These are phyloP conservation scores for Boletus reticuloceps DNA, from an alignment of 768 basidiomycete genomes.

Conservation along the genomic window DNA sequence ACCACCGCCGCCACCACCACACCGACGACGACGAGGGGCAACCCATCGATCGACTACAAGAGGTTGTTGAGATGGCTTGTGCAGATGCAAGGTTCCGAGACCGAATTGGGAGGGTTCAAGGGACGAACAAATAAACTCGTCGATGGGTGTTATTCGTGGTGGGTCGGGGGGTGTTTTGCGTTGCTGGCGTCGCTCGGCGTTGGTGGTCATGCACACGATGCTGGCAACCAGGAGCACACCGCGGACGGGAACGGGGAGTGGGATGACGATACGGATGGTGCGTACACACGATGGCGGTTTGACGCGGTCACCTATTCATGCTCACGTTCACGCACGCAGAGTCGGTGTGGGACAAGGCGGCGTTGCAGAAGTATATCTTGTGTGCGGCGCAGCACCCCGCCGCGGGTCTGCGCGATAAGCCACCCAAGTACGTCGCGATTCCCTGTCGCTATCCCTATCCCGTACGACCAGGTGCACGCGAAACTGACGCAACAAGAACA, in stretches of 20 bases:
- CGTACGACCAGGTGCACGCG: too few relatives aligned
- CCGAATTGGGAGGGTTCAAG: constrained; percentile 88
- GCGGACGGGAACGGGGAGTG: constrained; percentile 49
- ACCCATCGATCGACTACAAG: constrained; percentile 52
- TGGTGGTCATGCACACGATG: constrained; percentile 2
- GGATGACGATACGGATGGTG: constrained; percentile 71
- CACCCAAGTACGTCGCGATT: constrained; percentile 67
- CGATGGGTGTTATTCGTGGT: constrained; percentile 99
- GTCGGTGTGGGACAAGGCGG: constrained; percentile 55
- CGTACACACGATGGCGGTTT: constrained; percentile 3
- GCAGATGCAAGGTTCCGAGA: constrained; percentile 78
- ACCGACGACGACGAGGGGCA: background rate
- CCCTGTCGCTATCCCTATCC: too few relatives aligned
- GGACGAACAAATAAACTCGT: constrained; percentile 98
- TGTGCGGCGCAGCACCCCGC: constrained; percentile 81
- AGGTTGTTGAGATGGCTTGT: constrained; percentile 77
- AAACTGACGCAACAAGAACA: constrained; percentile 28
- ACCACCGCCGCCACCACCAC: background rate
- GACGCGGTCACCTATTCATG: too few relatives aligned
- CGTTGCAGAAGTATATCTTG: constrained; percentile 85
- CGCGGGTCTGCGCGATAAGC: constrained; percentile 92
- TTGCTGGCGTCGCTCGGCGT: constrained; percentile 63
- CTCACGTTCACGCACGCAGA: constrained; percentile 26
- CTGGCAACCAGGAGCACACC: background rate
- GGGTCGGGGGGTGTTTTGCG: constrained; percentile 88